phyloP scores from a whole-genome alignment of 441 rosid genomes.

The Eutrema salsugineum region DNA sequence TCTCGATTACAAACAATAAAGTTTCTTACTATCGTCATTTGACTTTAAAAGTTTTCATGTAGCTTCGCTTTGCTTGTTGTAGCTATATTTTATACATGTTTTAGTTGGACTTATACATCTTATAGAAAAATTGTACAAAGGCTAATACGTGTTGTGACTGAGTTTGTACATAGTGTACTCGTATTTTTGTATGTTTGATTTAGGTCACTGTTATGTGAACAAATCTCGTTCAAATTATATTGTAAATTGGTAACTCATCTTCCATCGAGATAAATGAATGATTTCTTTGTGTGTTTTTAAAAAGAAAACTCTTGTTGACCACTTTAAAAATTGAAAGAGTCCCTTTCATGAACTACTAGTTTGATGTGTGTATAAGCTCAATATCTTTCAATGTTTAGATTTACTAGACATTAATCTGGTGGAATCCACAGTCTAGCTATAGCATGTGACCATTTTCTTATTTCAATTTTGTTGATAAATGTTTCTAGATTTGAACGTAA shows the following conservation, averaged over 20 bases:
- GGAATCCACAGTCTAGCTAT: background rate
- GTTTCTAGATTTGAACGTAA: background rate
- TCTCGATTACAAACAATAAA: no score
- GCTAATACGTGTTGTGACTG: no score
- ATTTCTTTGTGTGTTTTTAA: background rate
- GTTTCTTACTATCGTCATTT: no score
- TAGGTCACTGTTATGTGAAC: background rate
- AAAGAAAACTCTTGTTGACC: background rate
- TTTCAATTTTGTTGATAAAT: background rate
- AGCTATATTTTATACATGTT: no score
- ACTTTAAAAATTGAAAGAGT: background rate
- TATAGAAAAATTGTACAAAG: no score
- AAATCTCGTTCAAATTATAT: background rate
- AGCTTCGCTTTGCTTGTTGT: no score
- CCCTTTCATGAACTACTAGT: conserved; percentile 23
- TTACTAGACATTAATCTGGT: conserved; percentile 7
- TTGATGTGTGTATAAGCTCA: conserved; percentile 16
- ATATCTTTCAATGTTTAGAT: background rate
- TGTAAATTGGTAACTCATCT: background rate
- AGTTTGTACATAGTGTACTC: no score
- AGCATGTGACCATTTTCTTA: background rate
- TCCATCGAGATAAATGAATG: background rate
- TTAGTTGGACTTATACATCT: no score
- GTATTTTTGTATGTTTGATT: no score
- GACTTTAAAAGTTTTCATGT: no score